Percentiles rank a stretch among this genome's conserved stretches.
Evolutionary conservation across 352 stramenopile genomes (phyloP).

Genomic region (Phytophthora pini): DNA sequence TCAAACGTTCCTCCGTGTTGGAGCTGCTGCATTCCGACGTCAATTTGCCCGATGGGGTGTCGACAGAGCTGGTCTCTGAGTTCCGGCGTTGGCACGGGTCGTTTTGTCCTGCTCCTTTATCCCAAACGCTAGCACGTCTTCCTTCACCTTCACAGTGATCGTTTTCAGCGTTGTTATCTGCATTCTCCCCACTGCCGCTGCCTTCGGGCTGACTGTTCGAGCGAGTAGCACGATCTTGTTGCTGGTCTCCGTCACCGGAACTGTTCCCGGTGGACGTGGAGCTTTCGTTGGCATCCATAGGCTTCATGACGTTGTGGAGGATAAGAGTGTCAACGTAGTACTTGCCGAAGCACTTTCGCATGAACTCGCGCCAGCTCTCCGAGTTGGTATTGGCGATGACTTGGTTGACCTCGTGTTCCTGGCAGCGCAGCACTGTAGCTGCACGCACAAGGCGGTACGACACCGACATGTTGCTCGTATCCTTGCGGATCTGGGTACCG

Average conservation of each 20-base stretch:
- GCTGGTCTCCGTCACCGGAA: conserved; percentile 4
- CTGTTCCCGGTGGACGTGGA: conserved; percentile 11
- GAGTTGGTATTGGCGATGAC: conserved; percentile 74
- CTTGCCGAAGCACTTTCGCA: conserved; percentile 78
- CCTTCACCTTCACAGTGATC: conserved; percentile 23
- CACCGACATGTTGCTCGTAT: conserved; percentile 77
- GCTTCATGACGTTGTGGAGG: conserved; percentile 60
- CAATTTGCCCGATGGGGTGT: conserved; percentile 28
- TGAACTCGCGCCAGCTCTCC: conserved; percentile 78
- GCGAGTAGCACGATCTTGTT: conserved; percentile 16
- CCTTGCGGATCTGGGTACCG: conserved; percentile 81
- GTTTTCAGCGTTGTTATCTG: conserved; percentile 37
- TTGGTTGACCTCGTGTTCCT: conserved; percentile 79
- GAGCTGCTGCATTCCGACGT: conserved; percentile 30
- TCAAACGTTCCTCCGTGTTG: conserved; percentile 30
- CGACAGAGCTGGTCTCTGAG: conserved; percentile 37
- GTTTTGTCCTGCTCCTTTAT: conserved; percentile 20
- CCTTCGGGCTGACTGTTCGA: conserved; percentile 32
- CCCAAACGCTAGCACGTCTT: conserved; percentile 32
- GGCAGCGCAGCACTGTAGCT: conserved; percentile 73
- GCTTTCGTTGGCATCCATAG: conserved; percentile 18
- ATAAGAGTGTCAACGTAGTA: conserved; percentile 82
- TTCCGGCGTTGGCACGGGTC: conserved; percentile 23
- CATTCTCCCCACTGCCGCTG: conserved; percentile 23
- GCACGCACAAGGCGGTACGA: conserved; percentile 73